phyloP scores from a whole-genome alignment of 2,329 filamentous ascomycete genomes.

The Apiospora aurea region DNA sequence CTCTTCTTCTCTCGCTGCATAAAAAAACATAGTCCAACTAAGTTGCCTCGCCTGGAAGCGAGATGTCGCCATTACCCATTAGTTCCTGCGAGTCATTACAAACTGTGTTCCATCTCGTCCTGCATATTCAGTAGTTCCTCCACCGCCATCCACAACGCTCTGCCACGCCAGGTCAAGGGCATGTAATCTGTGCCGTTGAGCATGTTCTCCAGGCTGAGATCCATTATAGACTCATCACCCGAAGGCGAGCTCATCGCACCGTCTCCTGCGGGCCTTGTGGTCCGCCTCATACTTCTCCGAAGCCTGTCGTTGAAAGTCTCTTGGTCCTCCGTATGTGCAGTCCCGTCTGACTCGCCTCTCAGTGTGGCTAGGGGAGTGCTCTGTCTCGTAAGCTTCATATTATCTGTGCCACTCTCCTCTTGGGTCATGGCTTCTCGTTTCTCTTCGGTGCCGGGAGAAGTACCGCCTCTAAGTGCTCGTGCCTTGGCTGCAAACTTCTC shows the following conservation, averaged over 20 bases:
- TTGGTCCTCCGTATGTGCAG: conserved; percentile 29
- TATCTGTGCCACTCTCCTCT: not conserved
- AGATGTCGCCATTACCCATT: not conserved
- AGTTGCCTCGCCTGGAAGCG: not conserved
- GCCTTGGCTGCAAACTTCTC: conserved; percentile 50
- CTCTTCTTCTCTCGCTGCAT: not conserved
- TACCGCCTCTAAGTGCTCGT: conserved; percentile 31
- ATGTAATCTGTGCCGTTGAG: not conserved
- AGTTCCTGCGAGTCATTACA: not conserved
- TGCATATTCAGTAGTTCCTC: conserved; percentile 30
- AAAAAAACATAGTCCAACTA: not conserved
- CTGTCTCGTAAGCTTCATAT: not conserved
- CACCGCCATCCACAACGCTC: conserved; percentile 31
- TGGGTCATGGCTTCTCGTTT: not conserved
- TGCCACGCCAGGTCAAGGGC: not conserved
- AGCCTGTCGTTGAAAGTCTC: conserved; percentile 30
- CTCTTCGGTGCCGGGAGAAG: not conserved
- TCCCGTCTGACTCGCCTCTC: conserved; percentile 26
- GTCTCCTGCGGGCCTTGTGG: conserved; percentile 15
- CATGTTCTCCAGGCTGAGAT: not conserved
- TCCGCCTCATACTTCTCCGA: conserved; percentile 25
- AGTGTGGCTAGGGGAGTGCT: not conserved
- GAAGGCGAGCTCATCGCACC: conserved; percentile 9
- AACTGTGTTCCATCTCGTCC: not conserved
- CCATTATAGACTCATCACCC: not conserved